Base-by-base conservation (phyloP, 2,329 filamentous ascomycete species). In the Albophoma yamanashiensis region DNA sequence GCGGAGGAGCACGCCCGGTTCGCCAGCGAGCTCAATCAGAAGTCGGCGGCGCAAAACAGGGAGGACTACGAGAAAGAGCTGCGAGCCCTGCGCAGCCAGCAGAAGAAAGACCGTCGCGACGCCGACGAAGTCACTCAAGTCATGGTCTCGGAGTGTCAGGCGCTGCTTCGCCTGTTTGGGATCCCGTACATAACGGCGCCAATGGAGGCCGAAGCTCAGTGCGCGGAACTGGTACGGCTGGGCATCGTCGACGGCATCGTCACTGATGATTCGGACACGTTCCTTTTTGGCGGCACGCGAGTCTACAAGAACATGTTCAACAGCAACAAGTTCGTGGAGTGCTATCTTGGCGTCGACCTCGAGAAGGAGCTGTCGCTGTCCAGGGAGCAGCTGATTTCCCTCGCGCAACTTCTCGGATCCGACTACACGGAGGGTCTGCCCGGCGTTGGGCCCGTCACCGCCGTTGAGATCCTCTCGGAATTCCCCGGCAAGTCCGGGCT, bases 251-350 rank as follows among this genome's bases (percentile, higher is more conserved):
- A 99, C 71, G 94, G 95, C 15, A 96, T 99, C 63, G 92, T 99
- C 38, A 99, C 95, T 0, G 94, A 99, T 68, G 94, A 99, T 71
- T 95, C 89, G 3, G 94, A 99, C 77, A 95, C 88, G 0, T 99
- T 99, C 69, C 82, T 99, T 0, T 99, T 99, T 72, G 95, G 94
- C 22, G 95, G 94, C 43, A 99, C 92, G 0, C 83, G 93, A 22
- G 89, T 99, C 27, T 99, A 99, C 80, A 99, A 99, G 74, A 99
- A 99, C 78, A 96, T 99, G 92, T 99, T 99, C 80, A 99, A 97
- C 74, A 88, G 91, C 67, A 94, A 94, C 73, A 99, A 99, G 71
- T 96, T 91, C 67, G 94, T 99, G 50, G 94, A 99, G 75, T 97
- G 94, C 75, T 99, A 97, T 70, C 82, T 99, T 12, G 77, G 86